Percentiles rank a stretch among this genome's conserved stretches.
Conservation (phyloP, 495 filamentous ascomycete genomes). For the Penicillium ochrochloron region DNA sequence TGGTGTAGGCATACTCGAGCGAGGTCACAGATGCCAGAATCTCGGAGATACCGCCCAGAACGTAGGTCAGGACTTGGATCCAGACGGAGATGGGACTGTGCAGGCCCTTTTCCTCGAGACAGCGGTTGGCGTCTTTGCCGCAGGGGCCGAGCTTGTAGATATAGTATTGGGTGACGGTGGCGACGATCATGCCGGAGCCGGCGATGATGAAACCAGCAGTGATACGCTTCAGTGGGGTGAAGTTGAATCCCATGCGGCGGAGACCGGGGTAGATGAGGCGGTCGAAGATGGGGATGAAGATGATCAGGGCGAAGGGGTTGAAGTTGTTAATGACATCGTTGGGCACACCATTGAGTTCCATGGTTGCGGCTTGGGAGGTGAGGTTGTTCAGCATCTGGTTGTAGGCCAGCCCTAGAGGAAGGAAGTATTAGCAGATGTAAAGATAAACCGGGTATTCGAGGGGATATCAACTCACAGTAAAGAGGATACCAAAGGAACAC, state of each 20-base stretch:
- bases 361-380: constrained; percentile 73
- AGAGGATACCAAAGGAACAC: constrained; percentile 73
- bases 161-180: constrained; percentile 68
- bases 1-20: constrained; percentile 77
- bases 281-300: constrained; percentile 79
- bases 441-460: not conserved
- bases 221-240: constrained; percentile 77
- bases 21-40: constrained; percentile 70
- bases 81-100: constrained; percentile 62
- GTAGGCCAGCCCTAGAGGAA: constrained; percentile 59
- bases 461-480: constrained; percentile 49
- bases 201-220: constrained; percentile 67
- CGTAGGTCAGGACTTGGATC: constrained; percentile 66
- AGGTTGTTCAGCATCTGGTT: constrained; percentile 70
- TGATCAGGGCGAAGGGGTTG: constrained; percentile 74
- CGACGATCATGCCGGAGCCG: constrained; percentile 66
- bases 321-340: constrained; percentile 82
- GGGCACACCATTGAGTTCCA: constrained; percentile 71
- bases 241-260: constrained; percentile 63
- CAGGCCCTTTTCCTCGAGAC: constrained; percentile 35
- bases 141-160: constrained; percentile 69
- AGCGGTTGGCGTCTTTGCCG: constrained; percentile 56
- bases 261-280: constrained; percentile 69
- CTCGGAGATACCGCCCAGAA: constrained; percentile 74
- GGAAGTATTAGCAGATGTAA: not conserved